Percentiles rank a stretch among this genome's conserved stretches.
Conservation (phyloP, 2,329 filamentous ascomycete species). For the Amylocarpus encephaloides region DNA sequence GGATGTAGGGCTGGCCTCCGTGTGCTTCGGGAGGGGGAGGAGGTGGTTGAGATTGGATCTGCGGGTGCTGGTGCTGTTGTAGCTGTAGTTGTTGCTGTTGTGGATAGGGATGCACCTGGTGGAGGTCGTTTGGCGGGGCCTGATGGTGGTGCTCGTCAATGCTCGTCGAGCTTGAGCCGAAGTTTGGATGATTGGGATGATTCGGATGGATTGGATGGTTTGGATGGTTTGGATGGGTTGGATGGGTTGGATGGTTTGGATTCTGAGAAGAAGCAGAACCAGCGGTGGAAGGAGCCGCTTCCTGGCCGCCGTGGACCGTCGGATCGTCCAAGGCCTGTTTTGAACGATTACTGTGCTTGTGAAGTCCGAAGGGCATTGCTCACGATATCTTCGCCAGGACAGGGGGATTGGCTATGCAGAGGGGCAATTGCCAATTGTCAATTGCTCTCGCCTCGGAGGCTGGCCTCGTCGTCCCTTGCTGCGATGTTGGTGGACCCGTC, state of each 20-base stretch:
- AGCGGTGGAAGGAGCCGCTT: background rate
- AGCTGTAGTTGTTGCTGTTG: constrained; percentile 19
- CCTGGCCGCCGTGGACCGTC: constrained; percentile 4
- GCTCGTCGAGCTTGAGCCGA: background rate
- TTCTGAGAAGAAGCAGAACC: background rate
- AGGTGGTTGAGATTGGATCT: constrained; percentile 13
- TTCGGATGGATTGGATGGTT: too few relatives aligned
- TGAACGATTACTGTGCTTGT: constrained; percentile 31
- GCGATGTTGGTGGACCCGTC: background rate
- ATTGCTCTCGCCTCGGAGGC: background rate
- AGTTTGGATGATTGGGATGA: background rate
- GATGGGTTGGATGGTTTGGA: background rate
- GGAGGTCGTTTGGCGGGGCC: background rate
- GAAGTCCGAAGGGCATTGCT: constrained; percentile 31
- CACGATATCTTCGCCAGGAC: background rate
- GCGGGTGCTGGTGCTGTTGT: constrained; percentile 11
- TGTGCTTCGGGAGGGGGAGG: background rate
- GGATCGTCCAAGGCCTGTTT: constrained; percentile 30
- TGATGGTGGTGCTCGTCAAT: background rate
- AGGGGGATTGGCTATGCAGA: constrained; percentile 17
- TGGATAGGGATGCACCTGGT: background rate
- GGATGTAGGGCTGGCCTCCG: constrained; percentile 22
- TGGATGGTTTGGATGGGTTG: too few relatives aligned
- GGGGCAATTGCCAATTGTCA: constrained; percentile 16
- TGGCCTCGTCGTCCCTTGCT: background rate